phyloP scores from a whole-genome alignment of 2,329 filamentous ascomycete genomes.

The Aspergillus caelatus region DNA sequence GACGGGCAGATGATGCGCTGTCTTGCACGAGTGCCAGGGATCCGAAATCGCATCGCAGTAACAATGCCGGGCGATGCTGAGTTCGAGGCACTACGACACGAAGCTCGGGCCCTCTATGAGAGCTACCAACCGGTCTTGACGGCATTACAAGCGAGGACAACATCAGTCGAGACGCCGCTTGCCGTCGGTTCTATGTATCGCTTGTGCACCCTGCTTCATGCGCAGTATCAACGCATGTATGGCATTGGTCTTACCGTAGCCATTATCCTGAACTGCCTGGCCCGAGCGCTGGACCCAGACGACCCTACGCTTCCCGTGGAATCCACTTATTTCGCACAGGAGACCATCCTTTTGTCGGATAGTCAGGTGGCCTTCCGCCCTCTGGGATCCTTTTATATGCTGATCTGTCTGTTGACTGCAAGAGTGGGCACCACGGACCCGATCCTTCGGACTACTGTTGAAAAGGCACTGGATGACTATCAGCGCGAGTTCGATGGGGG shows the following conservation, averaged over 20 bases:
- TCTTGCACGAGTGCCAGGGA: constrained; percentile 32
- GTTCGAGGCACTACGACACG: constrained; percentile 20
- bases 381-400: constrained; percentile 35
- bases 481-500: constrained; percentile 25
- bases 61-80: constrained; percentile 10
- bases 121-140: constrained; percentile 22
- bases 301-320: constrained; percentile 22
- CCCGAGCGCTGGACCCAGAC: constrained; percentile 31
- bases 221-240: constrained; percentile 38
- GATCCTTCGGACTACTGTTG: constrained; percentile 17
- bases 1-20: constrained; percentile 36
- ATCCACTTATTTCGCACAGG: constrained; percentile 24
- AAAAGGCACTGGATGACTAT: constrained; percentile 28
- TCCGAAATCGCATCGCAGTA: constrained; percentile 31
- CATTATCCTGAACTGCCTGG: constrained; percentile 37
- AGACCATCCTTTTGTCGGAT: constrained; percentile 33
- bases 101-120: constrained; percentile 28
- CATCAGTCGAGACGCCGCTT: constrained; percentile 13
- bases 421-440: constrained; percentile 28
- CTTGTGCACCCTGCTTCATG: constrained; percentile 23
- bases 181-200: neutral
- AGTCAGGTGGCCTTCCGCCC: constrained; percentile 32
- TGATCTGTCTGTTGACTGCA: constrained; percentile 29
- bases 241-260: constrained; percentile 34
- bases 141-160: constrained; percentile 19